Base-by-base conservation (phyloP, 2,329 filamentous ascomycete genomes). In the Trichoderma sp. region DNA sequence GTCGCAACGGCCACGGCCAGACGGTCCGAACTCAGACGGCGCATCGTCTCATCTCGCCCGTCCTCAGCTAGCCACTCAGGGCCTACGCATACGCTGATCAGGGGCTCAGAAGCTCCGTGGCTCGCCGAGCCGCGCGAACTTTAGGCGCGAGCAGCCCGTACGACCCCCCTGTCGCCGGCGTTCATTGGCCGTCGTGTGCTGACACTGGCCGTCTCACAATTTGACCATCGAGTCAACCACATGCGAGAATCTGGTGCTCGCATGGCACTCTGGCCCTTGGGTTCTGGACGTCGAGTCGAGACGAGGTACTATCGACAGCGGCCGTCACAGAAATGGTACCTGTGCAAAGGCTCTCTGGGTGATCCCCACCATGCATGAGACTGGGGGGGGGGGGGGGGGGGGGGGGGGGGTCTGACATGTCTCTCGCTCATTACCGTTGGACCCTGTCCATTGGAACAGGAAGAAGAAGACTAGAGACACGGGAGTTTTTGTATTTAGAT, bases 121-220 rank as follows among this genome's bases (percentile, higher is more conserved):
- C 43, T 46, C n/a, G 43, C 60, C 21, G 24, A 28, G 46, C 51
- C 18, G 49, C 61, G 49, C 61, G 21, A 65, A 55, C 61, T 34
- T 21, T 51, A 65, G 43, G 60, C 54, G 52, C 46, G 21, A 37
- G 60, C 24, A 52, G 49, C 60, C 43, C 28, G 39, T 54, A 16
- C 18, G 30, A 54, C 32, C 49, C 61, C 39, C 58, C 49, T 18
- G 51, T 49, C 10, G 16, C 58, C 13, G n/a, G n/a, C 6, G 13
- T 21, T 61, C 18, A 68, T 70, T 70, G 68, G 68, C 61, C 37
- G 13, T 26, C 16, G 43, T 18, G 66, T 39, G 16, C 37, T 28
- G 51, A 68, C 59, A 30, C 64, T 39, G 56, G 39, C 58, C 32
- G 68, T 69, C 63, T 69, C 68, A 69, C 55, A 69, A 59, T 66